phyloP scores from a whole-genome alignment of 148 eudicot species.

The Rhododendron vialii region DNA sequence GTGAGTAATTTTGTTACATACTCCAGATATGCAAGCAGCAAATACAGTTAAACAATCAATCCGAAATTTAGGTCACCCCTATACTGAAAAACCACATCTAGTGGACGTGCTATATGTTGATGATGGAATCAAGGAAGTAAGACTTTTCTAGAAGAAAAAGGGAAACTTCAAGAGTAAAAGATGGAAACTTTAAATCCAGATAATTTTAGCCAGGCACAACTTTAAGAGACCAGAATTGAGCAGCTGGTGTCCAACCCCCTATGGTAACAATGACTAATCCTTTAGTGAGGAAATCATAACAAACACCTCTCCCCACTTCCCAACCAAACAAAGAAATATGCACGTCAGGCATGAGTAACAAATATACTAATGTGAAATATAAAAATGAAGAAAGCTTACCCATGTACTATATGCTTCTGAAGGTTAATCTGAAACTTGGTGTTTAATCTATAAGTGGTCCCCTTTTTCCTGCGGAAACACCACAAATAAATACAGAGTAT shows the following conservation, averaged over 20 bases:
- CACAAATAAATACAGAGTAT: constrained; percentile 8
- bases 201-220: neutral
- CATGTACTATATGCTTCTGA: constrained; percentile 72
- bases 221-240: neutral
- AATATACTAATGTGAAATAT: neutral
- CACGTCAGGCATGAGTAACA: neutral
- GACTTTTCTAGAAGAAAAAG: neutral
- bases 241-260: neutral
- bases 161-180: neutral
- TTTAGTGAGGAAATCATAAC: neutral
- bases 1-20: neutral
- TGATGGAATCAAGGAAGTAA: neutral
- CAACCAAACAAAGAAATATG: constrained; percentile 3
- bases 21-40: neutral
- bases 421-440: constrained; percentile 66
- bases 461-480: constrained; percentile 66
- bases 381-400: constrained; percentile 45
- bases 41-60: neutral
- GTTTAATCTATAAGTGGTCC: constrained; percentile 63
- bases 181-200: neutral
- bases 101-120: neutral
- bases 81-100: neutral
- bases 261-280: neutral
- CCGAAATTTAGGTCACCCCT: neutral
- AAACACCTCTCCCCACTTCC: neutral